These are phyloP conservation scores for Lactifluus piperatus DNA, from an alignment of 768 basidiomycete genomes.

Conservation along the genomic window DNA sequence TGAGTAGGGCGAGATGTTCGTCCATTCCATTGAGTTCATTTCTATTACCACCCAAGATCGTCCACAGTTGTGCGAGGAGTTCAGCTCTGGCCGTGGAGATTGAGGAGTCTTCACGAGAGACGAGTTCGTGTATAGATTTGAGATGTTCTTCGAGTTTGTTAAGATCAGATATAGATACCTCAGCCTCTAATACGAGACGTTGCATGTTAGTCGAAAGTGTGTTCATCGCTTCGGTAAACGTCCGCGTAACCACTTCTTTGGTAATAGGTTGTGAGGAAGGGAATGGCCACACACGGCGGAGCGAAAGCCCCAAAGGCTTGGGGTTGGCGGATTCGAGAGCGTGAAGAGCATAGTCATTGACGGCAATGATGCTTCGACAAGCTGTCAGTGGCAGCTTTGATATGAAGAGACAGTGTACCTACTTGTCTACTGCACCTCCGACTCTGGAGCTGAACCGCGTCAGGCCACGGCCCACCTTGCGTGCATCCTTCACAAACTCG, in stretches of 20 bases:
- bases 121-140: slow-evolving; percentile 44
- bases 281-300: slow-evolving; percentile 27
- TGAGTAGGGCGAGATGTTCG: slow-evolving; percentile 44
- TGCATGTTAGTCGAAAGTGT: slow-evolving; percentile 43
- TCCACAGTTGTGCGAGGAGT: slow-evolving; percentile 62
- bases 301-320: slow-evolving; percentile 24
- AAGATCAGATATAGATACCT: slow-evolving; percentile 45
- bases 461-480: slow-evolving; percentile 48
- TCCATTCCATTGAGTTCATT: slow-evolving; percentile 41
- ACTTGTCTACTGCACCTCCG: slow-evolving; percentile 71
- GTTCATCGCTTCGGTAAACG: slow-evolving; percentile 57
- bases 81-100: slow-evolving; percentile 39
- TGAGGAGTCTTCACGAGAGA: slow-evolving; percentile 47
- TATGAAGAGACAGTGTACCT: slow-evolving; percentile 22
- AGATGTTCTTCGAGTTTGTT: slow-evolving; percentile 56
- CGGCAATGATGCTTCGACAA: slow-evolving; percentile 50
- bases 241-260: slow-evolving; percentile 39
- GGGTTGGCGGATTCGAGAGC: slow-evolving; percentile 37
- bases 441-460: slow-evolving; percentile 58
- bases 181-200: slow-evolving; percentile 60
- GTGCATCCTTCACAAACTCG: slow-evolving; percentile 54
- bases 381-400: neutral
- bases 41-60: slow-evolving; percentile 54
- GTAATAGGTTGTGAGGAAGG: slow-evolving; percentile 25
- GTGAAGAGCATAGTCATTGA: slow-evolving; percentile 62